phyloP scores from a whole-genome alignment of 2,329 filamentous ascomycete genomes.

The Neonectria sp. region DNA sequence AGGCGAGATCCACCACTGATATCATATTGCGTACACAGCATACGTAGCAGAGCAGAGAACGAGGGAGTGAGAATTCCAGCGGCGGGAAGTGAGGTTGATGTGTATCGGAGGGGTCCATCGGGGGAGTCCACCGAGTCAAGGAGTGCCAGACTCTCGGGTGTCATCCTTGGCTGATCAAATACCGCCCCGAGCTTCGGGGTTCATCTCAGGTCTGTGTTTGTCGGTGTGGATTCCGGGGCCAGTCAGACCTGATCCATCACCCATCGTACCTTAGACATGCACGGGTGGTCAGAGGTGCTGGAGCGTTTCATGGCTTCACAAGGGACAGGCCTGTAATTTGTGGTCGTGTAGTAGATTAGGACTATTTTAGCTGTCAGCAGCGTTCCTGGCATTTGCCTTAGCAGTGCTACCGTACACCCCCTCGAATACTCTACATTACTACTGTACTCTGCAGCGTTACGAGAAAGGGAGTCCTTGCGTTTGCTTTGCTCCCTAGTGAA shows the following conservation, averaged over 20 bases:
- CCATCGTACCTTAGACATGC: constrained; percentile 7
- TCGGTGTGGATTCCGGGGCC: constrained; percentile 9
- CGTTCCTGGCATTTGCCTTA: constrained; percentile 11
- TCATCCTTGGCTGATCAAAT: constrained; percentile 2
- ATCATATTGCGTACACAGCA: not conserved
- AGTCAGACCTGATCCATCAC: constrained; percentile 9
- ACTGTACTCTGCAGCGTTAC: not conserved
- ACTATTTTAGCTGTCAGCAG: constrained; percentile 18
- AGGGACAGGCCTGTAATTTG: constrained; percentile 20
- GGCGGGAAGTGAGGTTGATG: constrained; percentile 3
- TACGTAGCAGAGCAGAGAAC: not conserved
- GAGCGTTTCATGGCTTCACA: constrained; percentile 24
- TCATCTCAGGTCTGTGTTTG: constrained; percentile 13
- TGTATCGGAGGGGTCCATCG: constrained; percentile 5
- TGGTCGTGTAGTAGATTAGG: constrained; percentile 3
- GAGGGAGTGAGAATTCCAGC: not conserved
- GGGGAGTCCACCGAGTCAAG: too few species aligned
- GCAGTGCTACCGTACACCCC: constrained; percentile 6
- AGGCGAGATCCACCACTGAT: not conserved
- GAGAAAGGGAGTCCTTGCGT: constrained; percentile 20
- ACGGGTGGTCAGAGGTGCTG: constrained; percentile 13
- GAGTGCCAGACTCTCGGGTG: constrained; percentile 14
- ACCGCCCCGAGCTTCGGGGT: constrained; percentile 17
- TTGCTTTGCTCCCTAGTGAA: constrained; percentile 1
- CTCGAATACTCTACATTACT: too few species aligned